Conservation (phyloP, 139 green algal species). For the Tetradesmus obliquus region DNA sequence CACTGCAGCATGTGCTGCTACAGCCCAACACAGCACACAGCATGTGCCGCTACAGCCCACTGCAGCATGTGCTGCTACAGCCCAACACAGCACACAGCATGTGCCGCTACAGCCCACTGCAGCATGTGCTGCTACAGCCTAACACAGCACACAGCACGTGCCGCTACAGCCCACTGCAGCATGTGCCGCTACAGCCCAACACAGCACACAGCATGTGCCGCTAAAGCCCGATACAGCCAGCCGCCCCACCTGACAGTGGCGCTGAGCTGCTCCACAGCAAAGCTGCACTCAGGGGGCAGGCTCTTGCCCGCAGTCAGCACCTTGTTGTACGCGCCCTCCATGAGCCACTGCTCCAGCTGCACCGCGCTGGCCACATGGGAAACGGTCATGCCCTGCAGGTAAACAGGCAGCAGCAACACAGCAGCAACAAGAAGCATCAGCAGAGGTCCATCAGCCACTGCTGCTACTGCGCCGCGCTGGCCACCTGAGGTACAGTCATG, state of each 20-base stretch:
- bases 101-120: no score
- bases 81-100: not conserved
- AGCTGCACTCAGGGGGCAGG: slow-evolving; percentile 8
- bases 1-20: no score
- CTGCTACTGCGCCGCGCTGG: slow-evolving; percentile 88
- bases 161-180: no score
- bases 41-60: no score
- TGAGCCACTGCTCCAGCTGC: slow-evolving; percentile 95
- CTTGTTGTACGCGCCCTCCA: slow-evolving; percentile 98
- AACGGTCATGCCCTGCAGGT: slow-evolving; percentile 39
- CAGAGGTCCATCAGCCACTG: slow-evolving; percentile 92
- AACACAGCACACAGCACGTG: no score
- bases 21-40: no score
- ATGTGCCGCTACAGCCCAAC: no score
- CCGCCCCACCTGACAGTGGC: slow-evolving; percentile 71
- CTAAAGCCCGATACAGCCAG: no score
- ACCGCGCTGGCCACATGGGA: slow-evolving; percentile 74
- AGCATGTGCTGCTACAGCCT: no score
- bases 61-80: no score
- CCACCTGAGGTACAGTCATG: slow-evolving; percentile 60
- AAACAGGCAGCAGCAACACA: not conserved
- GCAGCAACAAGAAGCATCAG: not conserved
- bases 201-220: not conserved
- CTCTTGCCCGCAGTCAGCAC: slow-evolving; percentile 50
- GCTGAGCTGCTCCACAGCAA: slow-evolving; percentile 78